Percentiles rank a stretch among this genome's conserved stretches.
Conservation (phyloP, 1,284 basidiomycete genomes). For the Microbotryomycetes sp. region DNA sequence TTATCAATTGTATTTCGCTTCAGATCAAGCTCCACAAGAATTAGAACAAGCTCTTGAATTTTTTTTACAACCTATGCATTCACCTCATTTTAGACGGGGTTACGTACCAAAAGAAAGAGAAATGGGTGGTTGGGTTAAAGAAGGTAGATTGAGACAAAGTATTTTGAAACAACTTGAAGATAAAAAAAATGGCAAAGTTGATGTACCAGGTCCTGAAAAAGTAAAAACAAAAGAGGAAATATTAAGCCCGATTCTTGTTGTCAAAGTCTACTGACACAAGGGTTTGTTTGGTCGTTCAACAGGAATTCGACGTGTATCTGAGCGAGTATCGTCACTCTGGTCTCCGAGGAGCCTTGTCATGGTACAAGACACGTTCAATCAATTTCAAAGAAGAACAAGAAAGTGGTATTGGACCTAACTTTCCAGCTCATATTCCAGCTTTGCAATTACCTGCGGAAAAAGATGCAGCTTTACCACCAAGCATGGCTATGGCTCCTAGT, state of each 20-base stretch:
- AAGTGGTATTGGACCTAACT: conserved; percentile 7
- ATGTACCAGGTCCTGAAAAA: conserved; percentile 3
- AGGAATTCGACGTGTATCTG: conserved; percentile 34
- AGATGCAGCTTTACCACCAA: conserved; percentile 32
- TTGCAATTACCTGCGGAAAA: conserved; percentile 26
- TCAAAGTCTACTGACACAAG: too few relatives aligned
- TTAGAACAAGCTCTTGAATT: conserved; percentile 23
- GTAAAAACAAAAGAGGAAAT: conserved; percentile 6
- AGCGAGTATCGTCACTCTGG: conserved; percentile 17
- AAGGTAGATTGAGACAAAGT: conserved; percentile 16
- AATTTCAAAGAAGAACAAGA: conserved; percentile 26
- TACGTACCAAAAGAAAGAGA: conserved; percentile 2
- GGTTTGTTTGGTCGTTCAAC: too few relatives aligned
- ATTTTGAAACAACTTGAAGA: conserved; percentile 7
- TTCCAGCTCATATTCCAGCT: conserved; percentile 32
- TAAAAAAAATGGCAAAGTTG: conserved; percentile 8
- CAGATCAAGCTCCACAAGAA: conserved; percentile 13
- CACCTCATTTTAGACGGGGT: conserved; percentile 1
- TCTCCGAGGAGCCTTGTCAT: conserved; percentile 23
- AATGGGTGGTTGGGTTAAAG: conserved; percentile 15
- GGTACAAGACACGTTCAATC: conserved; percentile 31
- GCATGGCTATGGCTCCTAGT: conserved; percentile 19
- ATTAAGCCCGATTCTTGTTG: too few relatives aligned
- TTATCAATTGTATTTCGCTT: conserved; percentile 32
- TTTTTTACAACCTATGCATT: conserved; percentile 23